Evolutionary conservation across 768 basidiomycete species (phyloP).

Genomic region (Xanthoconium purpureum): DNA sequence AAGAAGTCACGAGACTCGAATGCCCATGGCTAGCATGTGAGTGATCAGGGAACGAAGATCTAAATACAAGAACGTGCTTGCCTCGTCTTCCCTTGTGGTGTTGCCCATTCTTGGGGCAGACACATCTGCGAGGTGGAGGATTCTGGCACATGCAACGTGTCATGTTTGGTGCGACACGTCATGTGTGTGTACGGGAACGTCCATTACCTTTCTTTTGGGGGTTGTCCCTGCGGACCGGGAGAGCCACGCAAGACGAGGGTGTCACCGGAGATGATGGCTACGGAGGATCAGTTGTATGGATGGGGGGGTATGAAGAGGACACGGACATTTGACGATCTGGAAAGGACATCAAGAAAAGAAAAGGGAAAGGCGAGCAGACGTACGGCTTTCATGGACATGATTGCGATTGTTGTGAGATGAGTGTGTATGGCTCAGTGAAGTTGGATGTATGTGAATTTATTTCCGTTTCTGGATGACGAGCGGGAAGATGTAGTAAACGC

Average conservation of each 20-base stretch:
- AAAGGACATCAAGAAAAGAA: background rate
- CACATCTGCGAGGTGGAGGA: slow-evolving; percentile 88
- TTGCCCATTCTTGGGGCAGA: slow-evolving; percentile 82
- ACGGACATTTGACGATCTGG: slow-evolving; percentile 62
- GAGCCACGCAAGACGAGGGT: slow-evolving; percentile 80
- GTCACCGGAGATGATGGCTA: slow-evolving; percentile 90
- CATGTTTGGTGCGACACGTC: slow-evolving; percentile 1
- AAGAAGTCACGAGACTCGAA: slow-evolving; percentile 93
- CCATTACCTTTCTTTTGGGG: slow-evolving; percentile 81
- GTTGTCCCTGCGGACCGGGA: slow-evolving; percentile 77
- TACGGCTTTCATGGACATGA: slow-evolving; percentile 74
- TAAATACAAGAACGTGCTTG: slow-evolving; percentile 25
- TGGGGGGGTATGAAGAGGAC: background rate
- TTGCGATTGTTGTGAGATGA: slow-evolving; percentile 33
- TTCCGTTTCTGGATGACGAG: background rate
- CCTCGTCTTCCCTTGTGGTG: slow-evolving; percentile 85
- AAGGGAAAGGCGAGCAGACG: slow-evolving; percentile 23
- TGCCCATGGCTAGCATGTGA: slow-evolving; percentile 66
- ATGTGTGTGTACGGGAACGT: background rate
- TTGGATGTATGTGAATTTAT: background rate
- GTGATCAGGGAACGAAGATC: background rate
- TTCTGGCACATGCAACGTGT: slow-evolving; percentile 41
- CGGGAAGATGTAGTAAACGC: too few species aligned
- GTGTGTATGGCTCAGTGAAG: too few species aligned
- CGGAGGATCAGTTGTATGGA: slow-evolving; percentile 17